Evolutionary conservation across 78 protist species (phyloP).

Genomic region (Diacronema lutheri): DNA sequence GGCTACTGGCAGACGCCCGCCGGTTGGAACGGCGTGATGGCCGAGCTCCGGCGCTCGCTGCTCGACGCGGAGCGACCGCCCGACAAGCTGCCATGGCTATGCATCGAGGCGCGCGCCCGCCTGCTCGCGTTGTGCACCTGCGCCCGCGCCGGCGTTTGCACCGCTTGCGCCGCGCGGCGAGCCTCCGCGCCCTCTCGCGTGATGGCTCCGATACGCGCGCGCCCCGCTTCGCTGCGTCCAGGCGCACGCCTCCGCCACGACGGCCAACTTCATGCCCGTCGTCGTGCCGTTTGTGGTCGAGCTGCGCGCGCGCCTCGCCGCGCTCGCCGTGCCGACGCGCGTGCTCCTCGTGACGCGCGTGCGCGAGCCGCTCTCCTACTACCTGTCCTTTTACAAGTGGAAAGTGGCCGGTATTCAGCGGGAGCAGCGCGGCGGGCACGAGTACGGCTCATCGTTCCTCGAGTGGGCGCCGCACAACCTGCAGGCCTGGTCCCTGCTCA

Average conservation of each 20-base stretch:
- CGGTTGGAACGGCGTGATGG: background rate
- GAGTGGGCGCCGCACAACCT: background rate
- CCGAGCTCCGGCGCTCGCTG: background rate
- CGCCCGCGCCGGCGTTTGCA: too few species aligned
- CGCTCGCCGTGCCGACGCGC: background rate
- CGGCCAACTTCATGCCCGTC: background rate
- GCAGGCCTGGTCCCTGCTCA: background rate
- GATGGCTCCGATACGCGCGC: too few species aligned
- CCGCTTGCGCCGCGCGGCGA: too few species aligned
- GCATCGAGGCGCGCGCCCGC: background rate
- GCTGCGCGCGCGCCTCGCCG: background rate
- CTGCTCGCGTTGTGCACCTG: too few species aligned
- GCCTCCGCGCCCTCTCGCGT: too few species aligned
- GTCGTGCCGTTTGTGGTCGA: background rate
- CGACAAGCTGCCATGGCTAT: background rate
- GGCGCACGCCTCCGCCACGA: background rate
- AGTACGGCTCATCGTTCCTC: background rate
- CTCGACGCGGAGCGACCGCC: background rate
- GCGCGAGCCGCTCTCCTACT: background rate
- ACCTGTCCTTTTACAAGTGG: background rate
- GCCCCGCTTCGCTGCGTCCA: too few species aligned
- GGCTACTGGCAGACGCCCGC: background rate
- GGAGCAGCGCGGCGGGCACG: background rate
- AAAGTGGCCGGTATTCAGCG: background rate
- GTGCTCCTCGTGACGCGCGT: background rate